A percentile compares a stretch with the other conserved stretches of the same genome.
These are phyloP conservation scores for Paecilomyces fulvus DNA, from an alignment of 2,329 filamentous ascomycete species.

Conservation along the genomic window DNA sequence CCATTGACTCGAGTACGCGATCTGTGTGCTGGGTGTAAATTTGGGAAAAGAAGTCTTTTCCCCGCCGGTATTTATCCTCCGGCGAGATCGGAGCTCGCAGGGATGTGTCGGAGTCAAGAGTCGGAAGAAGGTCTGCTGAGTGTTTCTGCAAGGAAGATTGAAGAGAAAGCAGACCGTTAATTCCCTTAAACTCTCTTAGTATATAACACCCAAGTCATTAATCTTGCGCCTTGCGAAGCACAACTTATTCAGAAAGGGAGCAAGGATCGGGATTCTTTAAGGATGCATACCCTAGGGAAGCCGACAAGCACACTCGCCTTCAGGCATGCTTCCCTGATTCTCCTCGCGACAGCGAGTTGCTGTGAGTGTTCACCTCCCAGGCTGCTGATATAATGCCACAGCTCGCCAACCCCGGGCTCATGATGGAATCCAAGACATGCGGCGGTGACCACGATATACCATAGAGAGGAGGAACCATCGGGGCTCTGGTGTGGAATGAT, in stretches of 20 bases:
- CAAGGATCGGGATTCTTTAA: not conserved
- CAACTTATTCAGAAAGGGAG: not conserved
- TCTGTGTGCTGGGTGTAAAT: constrained; percentile 20
- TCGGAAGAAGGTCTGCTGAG: constrained; percentile 7
- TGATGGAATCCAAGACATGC: constrained; percentile 17
- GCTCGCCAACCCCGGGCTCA: constrained; percentile 14
- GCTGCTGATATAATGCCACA: constrained; percentile 16
- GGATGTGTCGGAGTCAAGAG: constrained; percentile 10
- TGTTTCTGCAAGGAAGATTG: constrained; percentile 11
- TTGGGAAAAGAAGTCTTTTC: constrained; percentile 16
- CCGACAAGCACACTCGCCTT: constrained; percentile 21
- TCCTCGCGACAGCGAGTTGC: constrained; percentile 11
- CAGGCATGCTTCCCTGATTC: constrained; percentile 17
- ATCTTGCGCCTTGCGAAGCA: not conserved
- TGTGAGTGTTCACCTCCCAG: not conserved
- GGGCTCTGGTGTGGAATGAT: constrained; percentile 2
- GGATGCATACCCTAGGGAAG: constrained; percentile 16
- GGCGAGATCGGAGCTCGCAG: constrained; percentile 9
- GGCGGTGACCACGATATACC: constrained; percentile 18
- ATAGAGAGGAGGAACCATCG: constrained; percentile 8
- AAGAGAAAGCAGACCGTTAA: constrained; percentile 17
- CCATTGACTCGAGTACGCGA: constrained; percentile 16
- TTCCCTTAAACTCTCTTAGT: constrained; percentile 10
- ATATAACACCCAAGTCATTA: not conserved
- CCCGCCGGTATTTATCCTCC: constrained; percentile 13